These are phyloP conservation scores for Colletotrichum caudatum DNA, from an alignment of 2,329 filamentous ascomycete genomes.

Conservation along the genomic window DNA sequence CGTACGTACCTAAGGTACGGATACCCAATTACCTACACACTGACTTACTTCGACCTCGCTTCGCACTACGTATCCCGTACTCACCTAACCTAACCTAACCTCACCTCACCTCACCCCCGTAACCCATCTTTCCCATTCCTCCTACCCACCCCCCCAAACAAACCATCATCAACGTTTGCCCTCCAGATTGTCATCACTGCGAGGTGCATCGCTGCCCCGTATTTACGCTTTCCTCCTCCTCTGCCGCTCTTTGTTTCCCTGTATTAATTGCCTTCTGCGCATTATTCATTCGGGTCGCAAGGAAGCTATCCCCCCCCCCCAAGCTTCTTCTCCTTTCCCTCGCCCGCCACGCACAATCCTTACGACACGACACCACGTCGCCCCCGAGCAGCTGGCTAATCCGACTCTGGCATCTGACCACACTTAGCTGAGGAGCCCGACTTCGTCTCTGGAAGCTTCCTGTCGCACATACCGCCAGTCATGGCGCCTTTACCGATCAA, in stretches of 20 bases:
- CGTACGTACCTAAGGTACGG: background rate
- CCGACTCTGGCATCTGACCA: conserved; percentile 18
- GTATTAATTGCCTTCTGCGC: conserved; percentile 43
- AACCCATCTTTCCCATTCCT: conserved; percentile 40
- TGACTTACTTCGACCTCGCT: conserved; percentile 14
- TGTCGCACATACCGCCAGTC: conserved; percentile 45
- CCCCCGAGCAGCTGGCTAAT: conserved; percentile 31
- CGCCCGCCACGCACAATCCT: background rate
- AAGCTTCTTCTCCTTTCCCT: conserved; percentile 39
- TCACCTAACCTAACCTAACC: background rate
- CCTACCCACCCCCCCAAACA: conserved; percentile 36
- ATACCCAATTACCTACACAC: background rate
- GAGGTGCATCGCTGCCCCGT: conserved; percentile 40
- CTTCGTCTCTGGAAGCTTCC: conserved; percentile 32
- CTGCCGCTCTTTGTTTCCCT: conserved; percentile 40
- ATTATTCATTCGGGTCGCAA: conserved; percentile 40
- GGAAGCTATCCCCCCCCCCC: conserved; percentile 42
- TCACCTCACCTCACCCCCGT: conserved; percentile 15
- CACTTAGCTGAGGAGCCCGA: conserved; percentile 26
- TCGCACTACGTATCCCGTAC: conserved; percentile 41
- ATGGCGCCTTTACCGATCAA: conserved; percentile 87
- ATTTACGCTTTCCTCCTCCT: conserved; percentile 29
- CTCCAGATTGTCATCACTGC: conserved; percentile 43
- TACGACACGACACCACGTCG: conserved; percentile 34
- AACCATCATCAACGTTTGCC: conserved; percentile 42